Base-by-base conservation (phyloP, 1,139 yeast species). In the Diutina pseudorugosa region DNA sequence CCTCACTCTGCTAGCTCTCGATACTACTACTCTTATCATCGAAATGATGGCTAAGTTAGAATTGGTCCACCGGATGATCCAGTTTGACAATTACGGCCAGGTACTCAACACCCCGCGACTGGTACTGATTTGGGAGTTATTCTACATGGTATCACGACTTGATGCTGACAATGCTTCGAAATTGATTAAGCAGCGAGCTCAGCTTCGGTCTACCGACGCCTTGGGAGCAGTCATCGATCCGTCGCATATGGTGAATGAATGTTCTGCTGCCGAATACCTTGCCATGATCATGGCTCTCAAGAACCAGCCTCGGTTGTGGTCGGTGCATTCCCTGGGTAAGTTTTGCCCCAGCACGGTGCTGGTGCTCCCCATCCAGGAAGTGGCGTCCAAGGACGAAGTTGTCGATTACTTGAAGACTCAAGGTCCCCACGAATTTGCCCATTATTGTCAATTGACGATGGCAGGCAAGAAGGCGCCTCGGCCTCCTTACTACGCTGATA, bases 11-110 rank as follows among this genome's bases (percentile, higher is more conserved):
- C 55, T 73, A 6, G 65, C 75, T 2, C 62, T 69, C n/a, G 57
- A 60, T 5, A 61, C 62, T 5, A 58, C 57, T 51, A 55, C 55
- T 50, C 58, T 58, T 40, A 52, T 59, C n/a, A 53, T 58, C 19
- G 51, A 47, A 3, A 56, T 59, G 20, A 33, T 11, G 21, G 18
- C 40, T 2, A 49, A 49, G 36, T 40, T 40, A 19, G 45, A 49
- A 11, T 12, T 30, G 36, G 36, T 83, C 27, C 87, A 84, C 62
- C 69, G 81, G 53, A 61, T 69, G 3, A 61, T 83, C 23, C 89
- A 82, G 62, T 68, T 71, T 60, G 67, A 69, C 55, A 74, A 71
- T 50, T 72, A 76, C 49, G 69, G 69, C 11, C 70, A 69, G 51
- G 51, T 66, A 11, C 55, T 66, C 19, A 66, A 64, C 27, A 61